Evolutionary conservation across 495 filamentous ascomycete genomes (phyloP).

Genomic region (Patellaria atrata): DNA sequence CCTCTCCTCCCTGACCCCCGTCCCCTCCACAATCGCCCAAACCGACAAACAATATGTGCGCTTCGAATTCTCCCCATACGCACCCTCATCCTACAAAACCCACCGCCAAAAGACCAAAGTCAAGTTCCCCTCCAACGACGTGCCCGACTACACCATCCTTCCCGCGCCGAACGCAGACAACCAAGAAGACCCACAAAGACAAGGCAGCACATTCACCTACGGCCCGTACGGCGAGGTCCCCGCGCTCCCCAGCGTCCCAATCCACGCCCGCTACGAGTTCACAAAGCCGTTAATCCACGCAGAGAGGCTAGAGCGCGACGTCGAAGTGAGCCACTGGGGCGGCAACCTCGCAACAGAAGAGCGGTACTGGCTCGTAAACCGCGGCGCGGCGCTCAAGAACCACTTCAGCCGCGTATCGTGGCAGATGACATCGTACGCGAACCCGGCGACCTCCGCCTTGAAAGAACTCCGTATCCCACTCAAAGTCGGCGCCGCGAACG

Average conservation of each 20-base stretch:
- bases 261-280: conserved; percentile 96
- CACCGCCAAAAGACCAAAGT: conserved; percentile 92
- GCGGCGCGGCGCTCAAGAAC: conserved; percentile 64
- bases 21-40: conserved; percentile 69
- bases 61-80: conserved; percentile 72
- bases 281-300: conserved; percentile 77
- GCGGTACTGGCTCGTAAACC: conserved; percentile 77
- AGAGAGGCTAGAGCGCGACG: conserved; percentile 63
- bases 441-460: conserved; percentile 58
- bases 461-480: conserved; percentile 72
- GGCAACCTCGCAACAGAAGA: conserved; percentile 92
- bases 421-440: conserved; percentile 61
- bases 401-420: conserved; percentile 82
- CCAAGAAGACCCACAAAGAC: conserved; percentile 58
- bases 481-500: conserved; percentile 56
- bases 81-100: conserved; percentile 65
- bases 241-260: conserved; percentile 56
- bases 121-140: conserved; percentile 63
- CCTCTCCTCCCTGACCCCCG: conserved; percentile 57
- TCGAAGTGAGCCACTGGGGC: conserved; percentile 96
- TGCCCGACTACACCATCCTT: conserved; percentile 73
- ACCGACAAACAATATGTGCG: conserved; percentile 72
- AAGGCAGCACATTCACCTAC: conserved; percentile 77
- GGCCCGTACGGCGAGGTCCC: conserved; percentile 73
- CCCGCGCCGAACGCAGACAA: conserved; percentile 42